A percentile compares a stretch with the other conserved stretches of the same genome.
phyloP scores from a whole-genome alignment of 1,284 basidiomycete species.

The Sutorius eximius region DNA sequence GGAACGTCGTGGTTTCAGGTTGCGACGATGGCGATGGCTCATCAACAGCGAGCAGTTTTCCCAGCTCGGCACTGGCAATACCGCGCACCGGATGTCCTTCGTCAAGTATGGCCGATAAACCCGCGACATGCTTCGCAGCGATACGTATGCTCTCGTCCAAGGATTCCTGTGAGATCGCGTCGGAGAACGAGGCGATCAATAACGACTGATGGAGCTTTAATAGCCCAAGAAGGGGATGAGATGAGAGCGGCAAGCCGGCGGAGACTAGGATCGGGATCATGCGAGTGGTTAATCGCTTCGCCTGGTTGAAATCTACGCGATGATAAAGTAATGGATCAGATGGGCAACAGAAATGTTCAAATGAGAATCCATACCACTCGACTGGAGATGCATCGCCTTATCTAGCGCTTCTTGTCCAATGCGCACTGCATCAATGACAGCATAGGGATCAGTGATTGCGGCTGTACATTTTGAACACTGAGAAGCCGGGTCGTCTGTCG shows the following conservation, averaged over 20 bases:
- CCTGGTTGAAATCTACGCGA: constrained; percentile 52
- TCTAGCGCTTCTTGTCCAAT: constrained; percentile 69
- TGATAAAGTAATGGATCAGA: background rate
- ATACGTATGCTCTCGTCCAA: constrained; percentile 67
- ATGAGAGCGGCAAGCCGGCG: constrained; percentile 54
- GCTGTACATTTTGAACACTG: constrained; percentile 63
- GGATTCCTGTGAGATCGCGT: constrained; percentile 42
- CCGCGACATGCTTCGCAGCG: constrained; percentile 57
- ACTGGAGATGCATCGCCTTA: constrained; percentile 64
- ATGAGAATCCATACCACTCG: constrained; percentile 43
- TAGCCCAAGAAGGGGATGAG: constrained; percentile 77
- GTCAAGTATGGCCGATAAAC: constrained; percentile 53
- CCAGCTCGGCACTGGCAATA: constrained; percentile 76
- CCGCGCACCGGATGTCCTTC: constrained; percentile 79
- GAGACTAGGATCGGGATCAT: constrained; percentile 62
- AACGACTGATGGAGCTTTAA: constrained; percentile 68
- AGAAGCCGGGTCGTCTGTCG: constrained; percentile 44
- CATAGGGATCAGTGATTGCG: constrained; percentile 47
- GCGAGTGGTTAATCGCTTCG: constrained; percentile 61
- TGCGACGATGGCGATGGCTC: constrained; percentile 47
- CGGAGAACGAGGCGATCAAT: constrained; percentile 53
- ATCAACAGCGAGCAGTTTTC: constrained; percentile 78
- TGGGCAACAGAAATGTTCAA: background rate
- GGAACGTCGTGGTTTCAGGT: constrained; percentile 41
- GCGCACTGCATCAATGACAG: constrained; percentile 58